Evolutionary conservation across 306 rosid species (phyloP), one percentile per base, ranked within the genome.

Genomic region (Mimosa bimucronata): DNA sequence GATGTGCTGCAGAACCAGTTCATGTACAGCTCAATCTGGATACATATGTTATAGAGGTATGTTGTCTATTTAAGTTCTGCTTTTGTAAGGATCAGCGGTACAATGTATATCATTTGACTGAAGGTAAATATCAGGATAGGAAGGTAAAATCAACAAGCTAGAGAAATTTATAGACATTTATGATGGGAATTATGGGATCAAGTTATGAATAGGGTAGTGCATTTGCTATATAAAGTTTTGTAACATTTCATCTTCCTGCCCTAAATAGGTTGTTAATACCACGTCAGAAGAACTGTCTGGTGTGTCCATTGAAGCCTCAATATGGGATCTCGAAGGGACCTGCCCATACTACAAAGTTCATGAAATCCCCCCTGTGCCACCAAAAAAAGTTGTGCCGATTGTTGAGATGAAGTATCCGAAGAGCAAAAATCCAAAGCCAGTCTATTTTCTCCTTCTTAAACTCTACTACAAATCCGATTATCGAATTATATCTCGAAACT

Each of bases 361-460:
- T 66, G 90, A 88, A 75, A 83, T 86, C 58, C 75, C 93, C 79
- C 77, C 90, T 2, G 83, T 87, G 72, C 90, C 89, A 42, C 92
- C 97, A 3, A 94, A 92, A 68, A 87, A 77, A 80, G 91, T 94
- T 26, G 76, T 83, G 34, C 79, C 94, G 26, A 64, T 92, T 83
- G 82, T 42, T 46, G 95, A 91, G 89, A 92, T 94, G 92, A 85
- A 86, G 79, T 94, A 94, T 88, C 98, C 95, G 0, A 88, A 90
- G 81, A 88, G 92, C 45, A 75, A 89, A 83, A 81, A 85, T 84
- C 86, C 97, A 57, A 88, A 89, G 85, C 92, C 92, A 2, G 90
- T 94, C 52, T 94, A 90, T 82, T 94, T 94, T 87, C 97, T 94
- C 86, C 97, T 94, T 78, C 97, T 94, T 79, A 94, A 92, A 81